Percentiles rank a stretch among this genome's conserved stretches.
Evolutionary conservation across 1,284 basidiomycete species (phyloP).

Genomic region (Ustilago trichophora): DNA sequence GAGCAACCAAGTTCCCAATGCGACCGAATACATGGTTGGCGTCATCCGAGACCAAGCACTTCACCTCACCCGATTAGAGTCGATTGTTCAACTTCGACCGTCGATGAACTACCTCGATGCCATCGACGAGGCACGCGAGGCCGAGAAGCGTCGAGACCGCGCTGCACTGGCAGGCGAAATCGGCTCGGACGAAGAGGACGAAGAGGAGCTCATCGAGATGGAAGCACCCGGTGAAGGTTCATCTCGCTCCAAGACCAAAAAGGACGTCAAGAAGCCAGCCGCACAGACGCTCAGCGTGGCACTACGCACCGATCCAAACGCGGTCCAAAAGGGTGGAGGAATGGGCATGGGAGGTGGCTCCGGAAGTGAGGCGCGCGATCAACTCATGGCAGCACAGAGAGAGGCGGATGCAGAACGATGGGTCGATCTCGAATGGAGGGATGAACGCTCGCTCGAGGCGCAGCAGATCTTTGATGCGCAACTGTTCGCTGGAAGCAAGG

Average conservation of each 20-base stretch:
- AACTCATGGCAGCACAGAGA: slow-evolving; percentile 55
- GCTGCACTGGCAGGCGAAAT: slow-evolving; percentile 42
- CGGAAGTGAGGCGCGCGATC: slow-evolving; percentile 41
- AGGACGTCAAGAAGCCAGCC: slow-evolving; percentile 41
- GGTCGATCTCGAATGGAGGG: slow-evolving; percentile 62
- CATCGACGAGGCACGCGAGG: slow-evolving; percentile 51
- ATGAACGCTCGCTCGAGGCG: slow-evolving; percentile 37
- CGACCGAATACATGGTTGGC: slow-evolving; percentile 63
- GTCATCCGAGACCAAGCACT: slow-evolving; percentile 60
- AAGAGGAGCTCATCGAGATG: slow-evolving; percentile 48
- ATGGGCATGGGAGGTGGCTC: slow-evolving; percentile 31
- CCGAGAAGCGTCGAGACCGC: slow-evolving; percentile 52
- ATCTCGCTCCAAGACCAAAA: slow-evolving; percentile 30
- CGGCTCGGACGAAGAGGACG: slow-evolving; percentile 52
- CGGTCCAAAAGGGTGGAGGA: slow-evolving; percentile 22
- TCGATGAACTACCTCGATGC: slow-evolving; percentile 65
- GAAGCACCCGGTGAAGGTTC: slow-evolving; percentile 36
- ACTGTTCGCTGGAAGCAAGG: slow-evolving; percentile 51
- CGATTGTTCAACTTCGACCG: slow-evolving; percentile 60
- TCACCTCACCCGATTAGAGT: slow-evolving; percentile 59
- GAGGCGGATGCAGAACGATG: slow-evolving; percentile 64
- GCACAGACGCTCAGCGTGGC: slow-evolving; percentile 58
- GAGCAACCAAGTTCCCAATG: slow-evolving; percentile 55
- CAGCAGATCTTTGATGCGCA: slow-evolving; percentile 47
- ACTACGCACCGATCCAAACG: slow-evolving; percentile 45